These are phyloP conservation scores for Atractiella rhizophila DNA, from an alignment of 768 basidiomycete species.

Conservation along the genomic window DNA sequence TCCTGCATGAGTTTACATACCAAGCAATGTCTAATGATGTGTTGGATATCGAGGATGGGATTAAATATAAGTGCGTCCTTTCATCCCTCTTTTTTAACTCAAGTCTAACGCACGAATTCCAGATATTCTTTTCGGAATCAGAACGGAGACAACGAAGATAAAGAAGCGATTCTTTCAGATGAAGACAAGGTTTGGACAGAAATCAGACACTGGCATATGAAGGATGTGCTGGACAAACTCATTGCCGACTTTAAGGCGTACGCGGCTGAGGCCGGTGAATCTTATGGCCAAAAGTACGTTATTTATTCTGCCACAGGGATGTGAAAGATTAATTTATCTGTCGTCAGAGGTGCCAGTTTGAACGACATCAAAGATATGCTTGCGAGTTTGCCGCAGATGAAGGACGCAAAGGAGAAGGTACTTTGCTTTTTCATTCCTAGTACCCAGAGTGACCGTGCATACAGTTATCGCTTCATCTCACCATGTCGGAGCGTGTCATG, in stretches of 20 bases:
- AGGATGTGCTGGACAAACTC: constrained; percentile 87
- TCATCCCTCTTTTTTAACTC: neutral
- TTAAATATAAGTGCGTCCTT: constrained; percentile 49
- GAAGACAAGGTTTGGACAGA: constrained; percentile 71
- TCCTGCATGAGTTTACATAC: constrained; percentile 93
- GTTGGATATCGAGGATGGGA: constrained; percentile 52
- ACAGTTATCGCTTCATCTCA: constrained; percentile 84
- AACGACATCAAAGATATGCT: constrained; percentile 99
- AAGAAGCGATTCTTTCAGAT: constrained; percentile 62
- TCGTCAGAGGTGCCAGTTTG: constrained; percentile 51
- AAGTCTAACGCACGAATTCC: neutral
- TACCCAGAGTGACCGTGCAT: neutral
- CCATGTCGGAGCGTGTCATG: constrained; percentile 98
- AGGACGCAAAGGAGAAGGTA: constrained; percentile 84
- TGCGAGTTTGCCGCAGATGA: constrained; percentile 74
- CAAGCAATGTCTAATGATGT: constrained; percentile 97
- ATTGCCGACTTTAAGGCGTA: constrained; percentile 92
- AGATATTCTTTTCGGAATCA: constrained; percentile 90
- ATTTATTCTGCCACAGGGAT: neutral
- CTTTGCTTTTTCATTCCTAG: neutral
- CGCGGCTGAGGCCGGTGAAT: constrained; percentile 76
- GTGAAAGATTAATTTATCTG: constrained; percentile 3
- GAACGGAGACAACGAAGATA: constrained; percentile 57
- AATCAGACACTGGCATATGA: constrained; percentile 93
- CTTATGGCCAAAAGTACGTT: constrained; percentile 41